Conservation (phyloP, 306 rosid species). For the Quercus alba region DNA sequence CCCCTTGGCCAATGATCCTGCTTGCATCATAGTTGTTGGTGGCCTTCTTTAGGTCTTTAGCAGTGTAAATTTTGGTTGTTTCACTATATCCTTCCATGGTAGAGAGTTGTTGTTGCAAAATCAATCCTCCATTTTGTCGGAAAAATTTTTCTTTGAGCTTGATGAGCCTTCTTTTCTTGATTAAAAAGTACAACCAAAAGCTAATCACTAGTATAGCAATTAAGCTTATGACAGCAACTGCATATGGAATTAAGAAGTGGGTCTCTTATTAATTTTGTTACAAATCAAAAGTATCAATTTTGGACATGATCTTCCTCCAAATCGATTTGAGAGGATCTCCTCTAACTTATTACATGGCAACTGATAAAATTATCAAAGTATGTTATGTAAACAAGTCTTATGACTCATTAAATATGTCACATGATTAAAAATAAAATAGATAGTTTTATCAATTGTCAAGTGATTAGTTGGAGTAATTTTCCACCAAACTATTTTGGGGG, state of each 20-base stretch:
- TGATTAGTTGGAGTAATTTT: too few species aligned
- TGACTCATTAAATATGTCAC: too few species aligned
- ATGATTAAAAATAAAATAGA: too few species aligned
- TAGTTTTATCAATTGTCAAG: too few species aligned
- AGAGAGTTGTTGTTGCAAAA: background rate
- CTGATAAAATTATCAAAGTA: too few species aligned
- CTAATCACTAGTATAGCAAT: background rate
- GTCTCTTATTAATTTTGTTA: background rate
- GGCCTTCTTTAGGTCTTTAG: slow-evolving; percentile 6
- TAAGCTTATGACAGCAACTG: background rate
- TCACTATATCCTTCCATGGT: background rate
- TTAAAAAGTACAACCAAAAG: too few species aligned
- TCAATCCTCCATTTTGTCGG: background rate
- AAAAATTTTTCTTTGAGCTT: background rate
- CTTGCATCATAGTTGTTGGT: slow-evolving; percentile 7
- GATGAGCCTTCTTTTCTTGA: background rate
- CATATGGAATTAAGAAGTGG: background rate
- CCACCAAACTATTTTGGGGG: too few species aligned
- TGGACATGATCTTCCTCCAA: background rate
- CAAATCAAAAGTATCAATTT: background rate
- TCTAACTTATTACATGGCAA: too few species aligned
- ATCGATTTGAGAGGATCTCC: too few species aligned
- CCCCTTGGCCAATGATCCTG: slow-evolving; percentile 15
- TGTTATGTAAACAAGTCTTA: too few species aligned
- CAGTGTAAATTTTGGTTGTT: background rate